Evolutionary conservation across 257 asterid genomes (phyloP), one percentile per base, ranked within the genome.

Genomic region (Solanum dulcamara): DNA sequence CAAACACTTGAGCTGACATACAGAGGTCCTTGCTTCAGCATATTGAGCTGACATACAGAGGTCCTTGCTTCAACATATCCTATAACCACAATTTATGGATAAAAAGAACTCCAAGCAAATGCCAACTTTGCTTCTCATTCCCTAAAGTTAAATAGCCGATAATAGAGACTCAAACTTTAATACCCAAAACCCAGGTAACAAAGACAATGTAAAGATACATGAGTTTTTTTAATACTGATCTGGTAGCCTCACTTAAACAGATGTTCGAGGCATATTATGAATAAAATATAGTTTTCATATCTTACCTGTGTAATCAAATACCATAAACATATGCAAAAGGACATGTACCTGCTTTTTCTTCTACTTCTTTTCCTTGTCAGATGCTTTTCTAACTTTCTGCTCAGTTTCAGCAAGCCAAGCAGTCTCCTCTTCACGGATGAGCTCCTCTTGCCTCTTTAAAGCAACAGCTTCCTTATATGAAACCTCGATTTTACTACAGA

Each of bases 351-450:
- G 92, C 50, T 89, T 91, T 88, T 88, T 91, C 90, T 91, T 91
- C 4, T 89, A 88, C 79, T 88, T 96, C 91, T 93, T 96, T 87
- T 94, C 97, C 93, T 91, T 93, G 57, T 94, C 98, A 24, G 84
- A 88, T 81, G 88, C 85, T 44, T 92, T 94, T 89, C 92, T 94
- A 33, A 91, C 88, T 89, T 94, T 96, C 51, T 90, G 98, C 89
- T 94, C 97, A 64, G 84, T 88, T 87, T 89, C 99, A 42, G 96
- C 98, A 83, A 93, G 87, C 97, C 97, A 90, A 42, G 97, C 92
- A 20, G 96, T 98, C 92, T 92, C 98, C 90, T 95, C 99, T 86
- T 96, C 98, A 70, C 97, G 97, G 40, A 96, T 94, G 87, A 96
- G 99, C 86, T 96, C 99, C 90, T 96, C 99, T 91, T 94, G 99